Percentiles rank a stretch among this genome's conserved stretches.
These are phyloP conservation scores for Plantago rigida DNA, from an alignment of 305 asterid species.

Conservation along the genomic window DNA sequence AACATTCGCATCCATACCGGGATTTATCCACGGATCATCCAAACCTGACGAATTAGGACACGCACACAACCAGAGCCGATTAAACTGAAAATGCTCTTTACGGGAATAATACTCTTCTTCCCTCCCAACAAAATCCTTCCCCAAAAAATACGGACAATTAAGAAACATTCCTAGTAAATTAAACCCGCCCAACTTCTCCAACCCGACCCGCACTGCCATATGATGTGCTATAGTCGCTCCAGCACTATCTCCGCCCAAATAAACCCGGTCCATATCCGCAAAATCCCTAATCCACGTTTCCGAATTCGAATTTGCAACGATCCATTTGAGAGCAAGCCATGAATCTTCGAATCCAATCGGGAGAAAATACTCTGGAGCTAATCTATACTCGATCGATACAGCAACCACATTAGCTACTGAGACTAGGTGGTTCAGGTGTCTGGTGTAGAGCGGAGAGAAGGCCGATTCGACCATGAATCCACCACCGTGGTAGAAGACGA, in stretches of 20 bases:
- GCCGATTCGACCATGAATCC: slow-evolving; percentile 24
- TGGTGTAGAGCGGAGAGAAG: slow-evolving; percentile 24
- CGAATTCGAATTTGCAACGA: neutral
- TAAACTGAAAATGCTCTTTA: neutral
- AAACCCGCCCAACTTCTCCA: slow-evolving; percentile 1
- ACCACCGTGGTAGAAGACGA: slow-evolving; percentile 36
- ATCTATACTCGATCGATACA: slow-evolving; percentile 28
- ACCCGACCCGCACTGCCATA: slow-evolving; percentile 19
- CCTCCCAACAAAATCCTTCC: slow-evolving; percentile 11
- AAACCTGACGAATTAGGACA: slow-evolving; percentile 19
- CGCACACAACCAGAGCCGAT: slow-evolving; percentile 8
- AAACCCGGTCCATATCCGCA: slow-evolving; percentile 19
- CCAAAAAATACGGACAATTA: slow-evolving; percentile 23
- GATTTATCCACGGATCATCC: slow-evolving; percentile 21
- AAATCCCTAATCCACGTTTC: neutral
- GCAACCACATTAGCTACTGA: slow-evolving; percentile 27
- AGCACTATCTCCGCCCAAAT: slow-evolving; percentile 27
- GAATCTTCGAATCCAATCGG: slow-evolving; percentile 32
- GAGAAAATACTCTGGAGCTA: slow-evolving; percentile 33
- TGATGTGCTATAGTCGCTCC: slow-evolving; percentile 29
- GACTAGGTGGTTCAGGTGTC: slow-evolving; percentile 21
- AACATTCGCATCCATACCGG: slow-evolving; percentile 19
- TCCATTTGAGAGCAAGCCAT: slow-evolving; percentile 33
- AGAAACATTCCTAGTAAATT: slow-evolving; percentile 19
- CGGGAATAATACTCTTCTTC: neutral